Percentiles rank a stretch among this genome's conserved stretches.
Conservation (phyloP, 208 protist genomes). For the Herpetomonas samuelpessoai region DNA sequence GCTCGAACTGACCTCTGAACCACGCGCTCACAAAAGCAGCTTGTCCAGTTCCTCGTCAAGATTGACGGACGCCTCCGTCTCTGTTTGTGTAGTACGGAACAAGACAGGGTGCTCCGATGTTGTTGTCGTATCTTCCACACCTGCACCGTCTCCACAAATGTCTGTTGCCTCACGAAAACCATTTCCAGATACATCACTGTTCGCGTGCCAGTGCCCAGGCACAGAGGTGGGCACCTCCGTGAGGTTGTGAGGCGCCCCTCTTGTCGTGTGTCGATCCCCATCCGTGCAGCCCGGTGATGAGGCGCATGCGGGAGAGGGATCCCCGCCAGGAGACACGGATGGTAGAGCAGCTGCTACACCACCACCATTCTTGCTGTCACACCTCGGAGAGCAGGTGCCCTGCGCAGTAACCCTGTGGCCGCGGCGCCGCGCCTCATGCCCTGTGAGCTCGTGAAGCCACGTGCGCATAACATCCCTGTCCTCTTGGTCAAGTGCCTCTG, state of each 20-base stretch:
- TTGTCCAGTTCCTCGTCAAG: constrained; percentile 67
- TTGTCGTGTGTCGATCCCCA: too few relatives aligned
- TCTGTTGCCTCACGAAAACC: too few relatives aligned
- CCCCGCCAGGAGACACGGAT: too few relatives aligned
- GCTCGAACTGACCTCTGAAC: not conserved
- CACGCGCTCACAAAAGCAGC: constrained; percentile 24
- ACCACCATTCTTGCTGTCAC: too few relatives aligned
- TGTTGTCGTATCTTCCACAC: constrained; percentile 3
- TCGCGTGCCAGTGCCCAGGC: too few relatives aligned
- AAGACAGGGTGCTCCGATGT: not conserved
- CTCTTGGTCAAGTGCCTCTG: not conserved
- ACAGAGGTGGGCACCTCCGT: too few relatives aligned
- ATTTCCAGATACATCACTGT: too few relatives aligned
- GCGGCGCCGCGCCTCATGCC: not conserved
- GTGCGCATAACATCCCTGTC: constrained; percentile 3
- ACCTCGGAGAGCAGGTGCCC: not conserved
- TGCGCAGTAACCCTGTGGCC: not conserved
- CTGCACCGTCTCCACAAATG: too few relatives aligned
- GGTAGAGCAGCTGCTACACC: too few relatives aligned
- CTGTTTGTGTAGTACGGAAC: not conserved
- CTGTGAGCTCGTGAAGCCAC: constrained; percentile 1
- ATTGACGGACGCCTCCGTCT: constrained; percentile 23
- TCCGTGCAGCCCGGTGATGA: too few relatives aligned
- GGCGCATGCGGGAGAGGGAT: too few relatives aligned
- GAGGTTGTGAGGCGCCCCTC: too few relatives aligned